A percentile compares a stretch with the other conserved stretches of the same genome.
Evolutionary conservation across 305 asterid genomes (phyloP).

Genomic region (Salvia sclarea): DNA sequence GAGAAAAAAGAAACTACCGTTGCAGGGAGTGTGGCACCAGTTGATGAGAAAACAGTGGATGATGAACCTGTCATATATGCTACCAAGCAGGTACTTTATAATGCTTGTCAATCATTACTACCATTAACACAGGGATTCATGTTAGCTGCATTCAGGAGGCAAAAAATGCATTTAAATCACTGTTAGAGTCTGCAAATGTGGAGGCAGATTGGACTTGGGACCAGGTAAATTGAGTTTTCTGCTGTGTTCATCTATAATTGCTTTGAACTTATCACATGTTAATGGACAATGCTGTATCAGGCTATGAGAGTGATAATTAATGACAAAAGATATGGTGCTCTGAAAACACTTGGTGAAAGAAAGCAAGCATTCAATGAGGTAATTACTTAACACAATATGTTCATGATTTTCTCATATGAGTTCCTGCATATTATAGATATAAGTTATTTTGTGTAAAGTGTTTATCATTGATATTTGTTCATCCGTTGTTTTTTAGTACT

Average conservation of each 20-base stretch:
- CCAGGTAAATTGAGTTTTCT: constrained; percentile 58
- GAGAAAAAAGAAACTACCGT: constrained; percentile 56
- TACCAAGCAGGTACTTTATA: constrained; percentile 74
- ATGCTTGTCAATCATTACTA: constrained; percentile 29
- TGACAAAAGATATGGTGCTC: constrained; percentile 91
- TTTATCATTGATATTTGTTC: constrained; percentile 24
- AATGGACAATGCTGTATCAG: constrained; percentile 44
- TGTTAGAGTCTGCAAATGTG: constrained; percentile 85
- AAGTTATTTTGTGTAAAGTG: constrained; percentile 11
- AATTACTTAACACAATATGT: constrained; percentile 21
- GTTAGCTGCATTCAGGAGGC: constrained; percentile 65
- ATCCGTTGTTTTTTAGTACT: constrained; percentile 50
- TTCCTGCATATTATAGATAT: constrained; percentile 22
- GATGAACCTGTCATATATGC: constrained; percentile 74
- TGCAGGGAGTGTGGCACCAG: constrained; percentile 50
- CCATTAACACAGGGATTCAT: constrained; percentile 16
- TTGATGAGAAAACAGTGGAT: constrained; percentile 68
- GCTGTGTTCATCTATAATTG: constrained; percentile 25
- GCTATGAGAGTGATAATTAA: constrained; percentile 91
- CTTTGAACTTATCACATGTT: constrained; percentile 30
- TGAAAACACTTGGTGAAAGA: constrained; percentile 96
- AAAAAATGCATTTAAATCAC: constrained; percentile 84
- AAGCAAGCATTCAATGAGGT: constrained; percentile 99
- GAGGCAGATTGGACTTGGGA: constrained; percentile 97
- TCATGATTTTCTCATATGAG: background rate